Percentiles rank a stretch among this genome's conserved stretches.
Conservation (phyloP, 78 protist species). For the Dictyostelium intermedium region DNA sequence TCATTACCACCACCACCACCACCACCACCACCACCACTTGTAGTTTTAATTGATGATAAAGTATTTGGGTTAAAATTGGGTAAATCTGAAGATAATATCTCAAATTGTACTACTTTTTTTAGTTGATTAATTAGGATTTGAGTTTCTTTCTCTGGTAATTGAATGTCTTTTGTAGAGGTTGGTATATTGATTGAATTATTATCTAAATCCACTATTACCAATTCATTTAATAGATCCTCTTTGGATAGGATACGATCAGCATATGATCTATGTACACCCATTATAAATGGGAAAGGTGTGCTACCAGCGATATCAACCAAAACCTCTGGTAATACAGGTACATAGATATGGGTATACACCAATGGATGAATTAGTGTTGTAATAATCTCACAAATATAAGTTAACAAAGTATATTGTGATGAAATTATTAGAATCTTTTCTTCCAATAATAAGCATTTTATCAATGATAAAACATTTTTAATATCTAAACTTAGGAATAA, state of each 20-base stretch:
- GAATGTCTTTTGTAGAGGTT: not conserved
- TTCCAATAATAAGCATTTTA: slow-evolving; percentile 52
- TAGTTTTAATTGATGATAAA: not conserved
- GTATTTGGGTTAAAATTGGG: slow-evolving; percentile 62
- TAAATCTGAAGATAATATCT: slow-evolving; percentile 29
- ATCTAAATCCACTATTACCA: slow-evolving; percentile 56
- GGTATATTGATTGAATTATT: slow-evolving; percentile 51
- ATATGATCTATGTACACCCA: slow-evolving; percentile 68
- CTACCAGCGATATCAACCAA: slow-evolving; percentile 55
- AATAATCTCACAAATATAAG: slow-evolving; percentile 47
- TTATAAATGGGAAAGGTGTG: slow-evolving; percentile 78
- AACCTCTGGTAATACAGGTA: slow-evolving; percentile 76
- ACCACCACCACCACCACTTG: no score
- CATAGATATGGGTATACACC: slow-evolving; percentile 73
- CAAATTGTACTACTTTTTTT: slow-evolving; percentile 46
- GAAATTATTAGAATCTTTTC: slow-evolving; percentile 57
- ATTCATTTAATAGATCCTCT: slow-evolving; percentile 38
- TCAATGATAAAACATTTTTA: slow-evolving; percentile 24
- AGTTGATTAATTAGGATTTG: slow-evolving; percentile 17
- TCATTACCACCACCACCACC: no score
- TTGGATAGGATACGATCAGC: slow-evolving; percentile 23
- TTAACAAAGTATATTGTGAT: slow-evolving; percentile 46
- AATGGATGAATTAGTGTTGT: slow-evolving; percentile 35
- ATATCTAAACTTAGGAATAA: slow-evolving; percentile 64
- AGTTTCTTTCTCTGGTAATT: slow-evolving; percentile 49